A percentile compares a stretch with the other conserved stretches of the same genome.
Evolutionary conservation across 2,329 filamentous ascomycete genomes (phyloP).

Genomic region (Claviceps sp.): DNA sequence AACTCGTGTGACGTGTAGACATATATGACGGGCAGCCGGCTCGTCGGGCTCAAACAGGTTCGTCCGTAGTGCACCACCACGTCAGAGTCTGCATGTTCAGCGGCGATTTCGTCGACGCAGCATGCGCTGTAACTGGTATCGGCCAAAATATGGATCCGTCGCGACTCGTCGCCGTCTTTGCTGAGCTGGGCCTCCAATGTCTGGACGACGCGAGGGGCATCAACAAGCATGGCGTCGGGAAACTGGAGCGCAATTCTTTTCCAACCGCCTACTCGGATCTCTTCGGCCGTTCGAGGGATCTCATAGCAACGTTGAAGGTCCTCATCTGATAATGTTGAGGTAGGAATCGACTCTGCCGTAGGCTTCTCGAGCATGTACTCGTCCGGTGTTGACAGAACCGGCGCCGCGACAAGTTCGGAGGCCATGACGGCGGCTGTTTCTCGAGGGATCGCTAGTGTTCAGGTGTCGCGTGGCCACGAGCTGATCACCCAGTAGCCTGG

Average conservation of each 20-base stretch:
- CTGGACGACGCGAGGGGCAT: constrained; percentile 70
- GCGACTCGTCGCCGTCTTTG: constrained; percentile 1
- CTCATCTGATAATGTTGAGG: constrained; percentile 39
- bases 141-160: constrained; percentile 65
- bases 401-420: constrained; percentile 35
- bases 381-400: constrained; percentile 51
- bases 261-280: constrained; percentile 63
- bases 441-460: not conserved
- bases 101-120: constrained; percentile 93
- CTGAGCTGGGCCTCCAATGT: constrained; percentile 24
- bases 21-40: constrained; percentile 75
- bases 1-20: constrained; percentile 70
- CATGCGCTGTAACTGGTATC: constrained; percentile 96
- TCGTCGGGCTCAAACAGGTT: constrained; percentile 82
- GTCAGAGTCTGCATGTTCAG: constrained; percentile 82
- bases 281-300: constrained; percentile 61
- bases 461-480: not conserved
- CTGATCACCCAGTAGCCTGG: not conserved
- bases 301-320: constrained; percentile 73
- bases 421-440: constrained; percentile 22
- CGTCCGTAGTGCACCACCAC: constrained; percentile 90
- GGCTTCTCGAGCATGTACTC: constrained; percentile 43
- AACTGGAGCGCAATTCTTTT: constrained; percentile 82
- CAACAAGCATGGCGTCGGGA: constrained; percentile 79
- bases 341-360: constrained; percentile 21